A percentile compares a stretch with the other conserved stretches of the same genome.
Conservation (phyloP, 306 rosid genomes). For the Sicyos edulis region DNA sequence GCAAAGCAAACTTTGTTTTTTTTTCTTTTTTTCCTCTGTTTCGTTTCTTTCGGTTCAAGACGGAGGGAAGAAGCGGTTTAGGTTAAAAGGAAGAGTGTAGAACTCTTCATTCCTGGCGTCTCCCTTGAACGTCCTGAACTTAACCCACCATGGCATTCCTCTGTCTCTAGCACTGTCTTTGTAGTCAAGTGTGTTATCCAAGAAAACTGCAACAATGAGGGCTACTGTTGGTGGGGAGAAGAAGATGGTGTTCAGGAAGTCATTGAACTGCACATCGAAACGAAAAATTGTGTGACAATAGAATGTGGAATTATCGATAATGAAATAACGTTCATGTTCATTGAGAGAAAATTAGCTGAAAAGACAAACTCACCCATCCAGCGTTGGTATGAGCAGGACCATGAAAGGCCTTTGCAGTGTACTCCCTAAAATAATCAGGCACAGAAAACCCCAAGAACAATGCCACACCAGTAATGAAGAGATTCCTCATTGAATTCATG, state of each 20-base stretch:
- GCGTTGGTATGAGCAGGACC: constrained; percentile 89
- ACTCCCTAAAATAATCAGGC: constrained; percentile 85
- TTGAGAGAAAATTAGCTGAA: constrained; percentile 1
- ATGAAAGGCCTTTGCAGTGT: constrained; percentile 73
- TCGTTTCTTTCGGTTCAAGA: constrained; percentile 33
- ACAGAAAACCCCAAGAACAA: constrained; percentile 84
- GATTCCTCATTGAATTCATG: constrained; percentile 98
- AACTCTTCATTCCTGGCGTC: constrained; percentile 90
- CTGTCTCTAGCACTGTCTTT: constrained; percentile 79
- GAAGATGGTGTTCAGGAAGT: constrained; percentile 89
- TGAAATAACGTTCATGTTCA: not conserved
- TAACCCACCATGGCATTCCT: constrained; percentile 99
- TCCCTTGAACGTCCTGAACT: constrained; percentile 77
- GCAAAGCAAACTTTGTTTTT: not conserved
- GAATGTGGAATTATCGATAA: not conserved
- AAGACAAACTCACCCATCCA: constrained; percentile 76
- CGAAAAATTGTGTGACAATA: not conserved
- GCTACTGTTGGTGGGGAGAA: constrained; percentile 83
- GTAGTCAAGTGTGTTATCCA: constrained; percentile 94
- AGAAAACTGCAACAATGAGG: constrained; percentile 69
- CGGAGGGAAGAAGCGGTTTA: constrained; percentile 91
- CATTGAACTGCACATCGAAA: constrained; percentile 66
- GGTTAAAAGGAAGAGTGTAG: constrained; percentile 97
- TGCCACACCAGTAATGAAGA: constrained; percentile 75
- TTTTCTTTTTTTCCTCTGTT: not conserved